Base-by-base conservation (phyloP, 441 rosid species). In the Euphorbia celastroides region DNA sequence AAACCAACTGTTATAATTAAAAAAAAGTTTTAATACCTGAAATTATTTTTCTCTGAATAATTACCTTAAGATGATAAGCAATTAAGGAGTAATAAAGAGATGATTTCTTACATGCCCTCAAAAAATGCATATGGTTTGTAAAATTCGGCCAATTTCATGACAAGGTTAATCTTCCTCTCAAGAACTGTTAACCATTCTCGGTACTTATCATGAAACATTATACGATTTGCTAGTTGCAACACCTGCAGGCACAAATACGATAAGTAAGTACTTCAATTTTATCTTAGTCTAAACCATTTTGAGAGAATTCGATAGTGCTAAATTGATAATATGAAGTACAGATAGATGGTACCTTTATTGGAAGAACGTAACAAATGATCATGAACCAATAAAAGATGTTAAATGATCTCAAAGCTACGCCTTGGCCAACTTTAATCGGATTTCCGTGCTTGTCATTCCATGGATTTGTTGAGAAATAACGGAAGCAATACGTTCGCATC, bases 361-460 rank as follows among this genome's bases (percentile, higher is more conserved):
- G 86, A 0, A 85, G 74, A 60, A 74, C 34, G 78, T 77, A 92
- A 25, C 83, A 85, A 57, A 92, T 20, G 1, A 86, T 77, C 81
- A 88, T 83, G 78, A 88, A 84, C 60, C 75, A 75, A 57, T 74
- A 78, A 84, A 92, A 92, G 55, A 75, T 82, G 58, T 50, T 77
- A 89, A 92, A 84, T 72, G 76, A 75, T 17, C 46, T 22, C 22
- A 88, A 50, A 16, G 81, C 60, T 0, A 57, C 79, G 62, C 80
- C 57, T 41, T 70, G 80, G 32, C 80, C 60, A 52, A 88, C 80
- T 20, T 67, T 80, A 5, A 89, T 83, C 0, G 89, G 82, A 57
- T 76, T 74, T 16, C 95, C 95, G 20, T 89, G 78, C 27, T 86
- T 86, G 64, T 76, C 76, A 64, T 82, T 73, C 87, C 88, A 82